These are phyloP conservation scores for Fraxinus quadrangulata DNA, from an alignment of 257 asterid species.

Conservation along the genomic window DNA sequence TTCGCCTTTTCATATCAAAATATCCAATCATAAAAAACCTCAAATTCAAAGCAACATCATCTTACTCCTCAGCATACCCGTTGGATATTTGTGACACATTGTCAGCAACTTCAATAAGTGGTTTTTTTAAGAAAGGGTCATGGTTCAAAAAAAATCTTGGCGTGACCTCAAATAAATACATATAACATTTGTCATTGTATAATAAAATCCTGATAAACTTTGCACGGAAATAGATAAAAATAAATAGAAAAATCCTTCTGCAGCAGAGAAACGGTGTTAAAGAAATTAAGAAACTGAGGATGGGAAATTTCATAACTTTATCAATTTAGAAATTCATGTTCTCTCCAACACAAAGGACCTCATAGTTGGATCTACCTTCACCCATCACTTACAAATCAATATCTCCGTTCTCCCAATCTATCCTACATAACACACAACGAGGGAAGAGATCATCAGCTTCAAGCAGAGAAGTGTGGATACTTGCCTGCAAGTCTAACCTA, in stretches of 20 bases:
- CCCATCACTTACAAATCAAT: background rate
- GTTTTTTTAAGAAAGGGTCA: background rate
- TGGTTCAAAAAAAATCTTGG: background rate
- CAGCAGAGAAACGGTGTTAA: background rate
- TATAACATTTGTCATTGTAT: background rate
- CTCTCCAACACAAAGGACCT: constrained; percentile 4
- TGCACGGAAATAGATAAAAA: constrained; percentile 7
- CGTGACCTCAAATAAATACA: background rate
- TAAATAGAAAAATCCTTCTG: background rate
- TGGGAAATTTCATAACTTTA: constrained; percentile 4
- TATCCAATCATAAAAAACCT: constrained; percentile 11
- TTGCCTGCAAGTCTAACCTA: background rate
- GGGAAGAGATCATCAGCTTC: background rate
- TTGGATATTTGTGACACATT: constrained; percentile 11
- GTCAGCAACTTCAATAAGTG: constrained; percentile 10
- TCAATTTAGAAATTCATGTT: background rate
- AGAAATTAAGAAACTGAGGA: background rate
- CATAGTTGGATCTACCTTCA: background rate
- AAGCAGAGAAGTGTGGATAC: background rate
- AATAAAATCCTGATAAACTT: background rate
- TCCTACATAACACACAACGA: background rate
- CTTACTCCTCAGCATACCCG: constrained; percentile 7
- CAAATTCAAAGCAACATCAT: background rate
- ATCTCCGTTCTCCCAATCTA: background rate
- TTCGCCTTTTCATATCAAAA: background rate